Conservation (phyloP, 306 rosid species). For the Rosa lucieae region DNA sequence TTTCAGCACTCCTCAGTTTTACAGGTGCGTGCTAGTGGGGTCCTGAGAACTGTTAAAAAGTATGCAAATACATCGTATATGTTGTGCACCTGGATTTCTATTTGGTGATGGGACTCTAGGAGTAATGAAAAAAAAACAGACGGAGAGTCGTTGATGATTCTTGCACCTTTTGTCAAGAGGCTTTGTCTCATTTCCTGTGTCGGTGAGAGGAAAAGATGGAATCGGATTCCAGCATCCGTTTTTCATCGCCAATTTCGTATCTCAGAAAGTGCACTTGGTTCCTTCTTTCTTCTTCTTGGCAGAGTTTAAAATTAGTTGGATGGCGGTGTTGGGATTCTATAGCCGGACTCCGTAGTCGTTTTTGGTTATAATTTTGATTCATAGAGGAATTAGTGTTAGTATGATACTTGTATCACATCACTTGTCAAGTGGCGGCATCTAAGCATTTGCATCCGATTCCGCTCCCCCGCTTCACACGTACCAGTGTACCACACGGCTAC, state of each 20-base stretch:
- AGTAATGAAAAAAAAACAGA: too few species aligned
- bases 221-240: background rate
- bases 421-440: background rate
- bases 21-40: background rate
- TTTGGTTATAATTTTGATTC: background rate
- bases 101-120: background rate
- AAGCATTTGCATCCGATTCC: background rate
- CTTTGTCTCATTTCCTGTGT: background rate
- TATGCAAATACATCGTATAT: background rate
- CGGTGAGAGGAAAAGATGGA: background rate
- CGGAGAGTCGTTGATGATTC: background rate
- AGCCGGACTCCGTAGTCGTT: background rate
- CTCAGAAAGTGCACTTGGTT: background rate
- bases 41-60: background rate
- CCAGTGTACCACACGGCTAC: background rate
- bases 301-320: background rate
- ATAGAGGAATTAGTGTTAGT: too few species aligned
- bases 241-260: background rate
- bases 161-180: background rate
- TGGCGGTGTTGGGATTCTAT: background rate
- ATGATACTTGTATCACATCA: background rate
- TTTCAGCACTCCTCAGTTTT: background rate
- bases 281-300: background rate
- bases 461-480: background rate
- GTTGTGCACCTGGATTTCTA: background rate